A percentile compares a stretch with the other conserved stretches of the same genome.
Evolutionary conservation across 805 yeast species (phyloP).

Genomic region (Komagataella pseudopastoris): DNA sequence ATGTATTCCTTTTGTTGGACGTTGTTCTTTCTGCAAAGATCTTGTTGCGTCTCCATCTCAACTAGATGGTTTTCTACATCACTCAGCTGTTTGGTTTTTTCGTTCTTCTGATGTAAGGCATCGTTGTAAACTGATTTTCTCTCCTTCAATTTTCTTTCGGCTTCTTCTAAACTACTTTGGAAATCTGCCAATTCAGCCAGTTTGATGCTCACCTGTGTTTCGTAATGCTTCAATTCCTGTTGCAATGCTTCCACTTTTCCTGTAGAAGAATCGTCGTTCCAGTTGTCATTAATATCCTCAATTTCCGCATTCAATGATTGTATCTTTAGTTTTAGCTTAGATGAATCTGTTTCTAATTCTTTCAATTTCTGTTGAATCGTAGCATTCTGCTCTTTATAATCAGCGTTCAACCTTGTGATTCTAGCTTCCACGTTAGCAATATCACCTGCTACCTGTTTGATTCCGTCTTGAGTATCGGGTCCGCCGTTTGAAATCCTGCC

Average conservation of each 20-base stretch:
- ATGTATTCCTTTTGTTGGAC: conserved; percentile 5
- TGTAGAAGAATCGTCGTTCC: conserved; percentile 30
- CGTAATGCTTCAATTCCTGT: background rate
- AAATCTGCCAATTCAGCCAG: background rate
- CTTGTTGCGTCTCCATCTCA: background rate
- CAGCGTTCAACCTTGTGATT: conserved; percentile 8
- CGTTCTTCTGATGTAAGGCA: background rate
- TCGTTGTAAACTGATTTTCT: background rate
- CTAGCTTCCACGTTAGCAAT: conserved; percentile 4
- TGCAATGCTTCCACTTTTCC: conserved; percentile 20
- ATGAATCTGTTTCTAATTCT: conserved; percentile 4
- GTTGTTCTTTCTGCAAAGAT: background rate
- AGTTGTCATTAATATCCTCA: conserved; percentile 20
- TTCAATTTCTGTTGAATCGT: conserved; percentile 2
- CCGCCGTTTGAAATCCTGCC: background rate
- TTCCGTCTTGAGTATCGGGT: background rate
- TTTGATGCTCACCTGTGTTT: background rate
- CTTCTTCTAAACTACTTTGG: background rate
- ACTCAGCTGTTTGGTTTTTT: conserved; percentile 2
- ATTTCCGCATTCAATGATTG: conserved; percentile 12
- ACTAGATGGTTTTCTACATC: background rate
- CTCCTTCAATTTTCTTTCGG: background rate
- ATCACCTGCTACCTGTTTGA: conserved; percentile 4
- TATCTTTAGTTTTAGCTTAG: conserved; percentile 5
- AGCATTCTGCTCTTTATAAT: conserved; percentile 2